These are phyloP conservation scores for Antitrichia curtipendula DNA, from an alignment of 225 moss, liverwort and hornwort species.

Conservation along the genomic window DNA sequence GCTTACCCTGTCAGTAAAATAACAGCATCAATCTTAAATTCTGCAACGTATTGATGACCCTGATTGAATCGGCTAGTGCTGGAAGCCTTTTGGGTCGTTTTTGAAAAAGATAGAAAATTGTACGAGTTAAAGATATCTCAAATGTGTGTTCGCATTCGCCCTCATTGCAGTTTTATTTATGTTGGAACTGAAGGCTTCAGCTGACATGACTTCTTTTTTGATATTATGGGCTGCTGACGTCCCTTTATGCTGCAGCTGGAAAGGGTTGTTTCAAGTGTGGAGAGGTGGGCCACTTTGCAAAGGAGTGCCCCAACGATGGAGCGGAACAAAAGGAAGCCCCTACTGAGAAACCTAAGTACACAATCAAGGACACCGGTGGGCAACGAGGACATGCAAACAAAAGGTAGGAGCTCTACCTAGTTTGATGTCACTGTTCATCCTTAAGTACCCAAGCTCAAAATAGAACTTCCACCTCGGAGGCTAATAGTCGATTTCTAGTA, in stretches of 20 bases:
- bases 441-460: neutral
- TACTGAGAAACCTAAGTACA: conserved; percentile 55
- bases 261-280: conserved; percentile 90
- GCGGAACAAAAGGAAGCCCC: conserved; percentile 22
- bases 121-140: neutral
- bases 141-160: neutral
- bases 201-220: neutral
- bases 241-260: conserved; percentile 30
- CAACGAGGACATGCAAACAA: conserved; percentile 71
- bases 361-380: conserved; percentile 74
- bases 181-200: neutral
- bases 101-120: neutral
- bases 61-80: neutral
- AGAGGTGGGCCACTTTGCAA: conserved; percentile 75
- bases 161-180: neutral
- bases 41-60: neutral
- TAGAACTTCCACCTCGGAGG: neutral
- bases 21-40: neutral
- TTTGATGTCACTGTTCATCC: neutral
- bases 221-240: neutral
- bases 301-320: conserved; percentile 63
- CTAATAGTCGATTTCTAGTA: neutral
- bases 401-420: conserved; percentile 20
- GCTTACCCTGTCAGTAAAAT: neutral
- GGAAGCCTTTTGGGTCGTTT: neutral